phyloP scores from a whole-genome alignment of 768 basidiomycete genomes.

The Macrolepiota albuminosa region DNA sequence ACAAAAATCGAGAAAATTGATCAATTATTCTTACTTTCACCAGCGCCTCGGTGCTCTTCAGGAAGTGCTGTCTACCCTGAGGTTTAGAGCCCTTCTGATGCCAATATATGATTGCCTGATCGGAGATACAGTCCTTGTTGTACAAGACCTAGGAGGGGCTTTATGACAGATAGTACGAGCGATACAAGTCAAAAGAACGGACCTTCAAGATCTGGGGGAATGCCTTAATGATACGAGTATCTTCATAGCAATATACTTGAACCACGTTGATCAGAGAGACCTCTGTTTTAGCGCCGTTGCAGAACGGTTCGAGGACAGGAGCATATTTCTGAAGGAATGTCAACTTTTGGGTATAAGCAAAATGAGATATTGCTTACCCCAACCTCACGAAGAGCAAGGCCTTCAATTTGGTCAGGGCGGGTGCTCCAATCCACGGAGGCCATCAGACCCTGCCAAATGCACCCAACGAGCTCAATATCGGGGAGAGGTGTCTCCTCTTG shows the following conservation, averaged over 20 bases:
- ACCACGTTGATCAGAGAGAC: constrained; percentile 93
- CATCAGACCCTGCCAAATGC: constrained; percentile 93
- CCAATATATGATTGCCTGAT: constrained; percentile 98
- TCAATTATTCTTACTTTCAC: constrained; percentile 68
- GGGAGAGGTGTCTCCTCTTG: constrained; percentile 81
- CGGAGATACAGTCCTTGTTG: constrained; percentile 92
- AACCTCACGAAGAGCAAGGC: constrained; percentile 83
- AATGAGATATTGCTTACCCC: constrained; percentile 47
- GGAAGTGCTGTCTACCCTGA: constrained; percentile 92
- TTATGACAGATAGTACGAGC: not conserved
- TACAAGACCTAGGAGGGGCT: constrained; percentile 69
- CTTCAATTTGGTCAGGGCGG: constrained; percentile 89
- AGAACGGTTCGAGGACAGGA: constrained; percentile 87
- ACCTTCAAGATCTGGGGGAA: constrained; percentile 95
- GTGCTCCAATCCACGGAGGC: constrained; percentile 84
- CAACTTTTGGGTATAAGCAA: not conserved
- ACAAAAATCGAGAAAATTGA: not conserved
- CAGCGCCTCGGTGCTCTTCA: constrained; percentile 80
- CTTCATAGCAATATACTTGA: constrained; percentile 95
- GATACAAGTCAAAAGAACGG: constrained; percentile 2
- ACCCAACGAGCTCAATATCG: constrained; percentile 78
- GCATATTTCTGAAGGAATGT: constrained; percentile 64
- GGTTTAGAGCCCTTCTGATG: constrained; percentile 94
- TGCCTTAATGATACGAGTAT: constrained; percentile 90
- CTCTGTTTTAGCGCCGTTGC: constrained; percentile 81